Evolutionary conservation across 345 rosid genomes (phyloP).

Genomic region (Linum trigynum): DNA sequence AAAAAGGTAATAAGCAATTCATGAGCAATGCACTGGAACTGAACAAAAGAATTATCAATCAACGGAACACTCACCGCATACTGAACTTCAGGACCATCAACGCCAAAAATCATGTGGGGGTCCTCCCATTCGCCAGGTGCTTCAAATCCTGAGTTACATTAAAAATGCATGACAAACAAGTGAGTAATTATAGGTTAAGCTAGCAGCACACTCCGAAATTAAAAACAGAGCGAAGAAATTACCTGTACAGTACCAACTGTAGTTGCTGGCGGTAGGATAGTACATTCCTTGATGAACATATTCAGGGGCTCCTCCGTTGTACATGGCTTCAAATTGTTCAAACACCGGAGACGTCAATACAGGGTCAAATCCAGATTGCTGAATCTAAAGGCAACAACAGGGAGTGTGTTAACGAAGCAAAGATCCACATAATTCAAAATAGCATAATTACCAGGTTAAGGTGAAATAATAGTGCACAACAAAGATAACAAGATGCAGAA

Average conservation of each 20-base stretch:
- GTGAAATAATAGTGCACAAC: not conserved
- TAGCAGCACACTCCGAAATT: not conserved
- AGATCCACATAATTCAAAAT: not conserved
- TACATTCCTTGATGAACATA: constrained; percentile 64
- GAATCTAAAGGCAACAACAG: constrained; percentile 20
- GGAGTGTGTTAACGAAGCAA: constrained; percentile 2
- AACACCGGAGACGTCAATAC: constrained; percentile 26
- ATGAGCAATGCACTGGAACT: not conserved
- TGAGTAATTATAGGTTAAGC: not conserved
- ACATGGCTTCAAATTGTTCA: constrained; percentile 58
- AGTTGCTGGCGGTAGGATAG: constrained; percentile 64
- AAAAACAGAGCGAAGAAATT: constrained; percentile 6
- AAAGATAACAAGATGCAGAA: not conserved
- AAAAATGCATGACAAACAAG: constrained; percentile 4
- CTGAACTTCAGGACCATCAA: constrained; percentile 75
- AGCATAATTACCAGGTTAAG: not conserved
- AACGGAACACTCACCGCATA: constrained; percentile 37
- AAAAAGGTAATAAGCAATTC: constrained; percentile 11
- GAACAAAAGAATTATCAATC: not conserved
- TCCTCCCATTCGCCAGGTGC: constrained; percentile 91
- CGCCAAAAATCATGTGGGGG: constrained; percentile 64
- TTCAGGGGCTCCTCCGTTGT: constrained; percentile 71
- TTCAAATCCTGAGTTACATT: constrained; percentile 51
- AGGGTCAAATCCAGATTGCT: constrained; percentile 36
- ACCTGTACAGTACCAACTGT: constrained; percentile 96